Evolutionary conservation across 2,329 filamentous ascomycete species (phyloP).

Genomic region (Claviceps capensis): DNA sequence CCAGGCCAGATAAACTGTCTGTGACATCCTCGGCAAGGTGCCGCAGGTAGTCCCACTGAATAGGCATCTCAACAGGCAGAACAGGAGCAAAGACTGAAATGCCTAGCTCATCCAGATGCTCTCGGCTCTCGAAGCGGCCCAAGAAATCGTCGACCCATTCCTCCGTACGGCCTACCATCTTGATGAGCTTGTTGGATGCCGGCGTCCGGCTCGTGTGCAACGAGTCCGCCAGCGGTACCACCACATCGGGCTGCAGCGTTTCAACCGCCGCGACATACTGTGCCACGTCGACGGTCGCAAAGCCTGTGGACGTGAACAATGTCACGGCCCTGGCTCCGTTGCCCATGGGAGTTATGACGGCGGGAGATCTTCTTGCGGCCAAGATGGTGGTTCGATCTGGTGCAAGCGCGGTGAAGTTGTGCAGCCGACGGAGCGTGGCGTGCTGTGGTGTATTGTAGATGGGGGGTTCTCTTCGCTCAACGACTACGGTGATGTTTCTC

Average conservation of each 20-base stretch:
- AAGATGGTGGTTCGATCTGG: slow-evolving; percentile 54
- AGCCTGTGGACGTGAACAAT: slow-evolving; percentile 78
- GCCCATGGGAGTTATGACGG: slow-evolving; percentile 55
- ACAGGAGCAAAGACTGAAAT: slow-evolving; percentile 49
- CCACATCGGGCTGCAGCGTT: slow-evolving; percentile 64
- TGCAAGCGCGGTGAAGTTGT: slow-evolving; percentile 64
- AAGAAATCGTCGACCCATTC: slow-evolving; percentile 65
- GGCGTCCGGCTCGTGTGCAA: slow-evolving; percentile 33
- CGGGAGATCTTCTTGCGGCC: slow-evolving; percentile 63
- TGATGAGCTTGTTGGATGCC: slow-evolving; percentile 58
- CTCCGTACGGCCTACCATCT: slow-evolving; percentile 79
- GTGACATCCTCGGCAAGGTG: slow-evolving; percentile 52
- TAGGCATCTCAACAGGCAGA: slow-evolving; percentile 58
- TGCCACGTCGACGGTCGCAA: slow-evolving; percentile 52
- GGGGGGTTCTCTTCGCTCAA: slow-evolving; percentile 39
- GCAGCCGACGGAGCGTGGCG: slow-evolving; percentile 40
- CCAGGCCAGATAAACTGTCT: slow-evolving; percentile 50
- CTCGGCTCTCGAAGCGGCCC: slow-evolving; percentile 15
- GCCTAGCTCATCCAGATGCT: slow-evolving; percentile 13
- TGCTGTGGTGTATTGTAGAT: slow-evolving; percentile 28
- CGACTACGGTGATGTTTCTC: slow-evolving; percentile 26
- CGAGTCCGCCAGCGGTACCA: slow-evolving; percentile 66
- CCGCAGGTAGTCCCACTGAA: slow-evolving; percentile 70
- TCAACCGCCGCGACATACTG: slow-evolving; percentile 55
- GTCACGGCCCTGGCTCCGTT: slow-evolving; percentile 61